A percentile compares a stretch with the other conserved stretches of the same genome.
Evolutionary conservation across 257 asterid genomes (phyloP).

Genomic region (Echium plantagineum): DNA sequence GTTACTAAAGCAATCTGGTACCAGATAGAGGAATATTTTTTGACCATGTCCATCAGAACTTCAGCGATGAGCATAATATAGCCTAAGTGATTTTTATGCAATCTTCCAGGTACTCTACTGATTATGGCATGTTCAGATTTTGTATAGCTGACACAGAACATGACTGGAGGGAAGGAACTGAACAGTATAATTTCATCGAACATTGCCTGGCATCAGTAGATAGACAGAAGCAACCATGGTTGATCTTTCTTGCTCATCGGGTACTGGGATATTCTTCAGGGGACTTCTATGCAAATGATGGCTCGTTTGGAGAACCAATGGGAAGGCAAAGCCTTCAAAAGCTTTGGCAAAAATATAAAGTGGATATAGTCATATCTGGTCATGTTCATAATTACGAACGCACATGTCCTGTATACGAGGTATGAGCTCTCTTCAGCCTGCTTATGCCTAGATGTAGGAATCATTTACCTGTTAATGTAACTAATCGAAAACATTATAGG

Average conservation of each 20-base stretch:
- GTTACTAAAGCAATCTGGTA: not conserved
- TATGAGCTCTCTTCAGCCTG: constrained; percentile 8
- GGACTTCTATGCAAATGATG: constrained; percentile 35
- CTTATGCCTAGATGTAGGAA: not conserved
- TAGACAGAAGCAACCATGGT: constrained; percentile 80
- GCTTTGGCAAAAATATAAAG: constrained; percentile 87
- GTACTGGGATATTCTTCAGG: constrained; percentile 74
- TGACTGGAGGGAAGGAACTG: constrained; percentile 81
- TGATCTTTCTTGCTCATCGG: constrained; percentile 69
- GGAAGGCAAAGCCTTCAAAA: constrained; percentile 72
- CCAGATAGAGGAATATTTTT: not conserved
- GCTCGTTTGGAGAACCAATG: constrained; percentile 82
- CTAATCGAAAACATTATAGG: not conserved
- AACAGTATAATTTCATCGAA: constrained; percentile 72
- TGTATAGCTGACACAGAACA: constrained; percentile 82
- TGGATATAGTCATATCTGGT: constrained; percentile 68
- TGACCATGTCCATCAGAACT: not conserved
- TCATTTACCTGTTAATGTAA: not conserved
- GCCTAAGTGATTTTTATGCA: not conserved
- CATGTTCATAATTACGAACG: constrained; percentile 71
- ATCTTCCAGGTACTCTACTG: constrained; percentile 55
- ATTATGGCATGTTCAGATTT: constrained; percentile 87
- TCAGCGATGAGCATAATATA: not conserved
- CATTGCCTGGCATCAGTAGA: constrained; percentile 68
- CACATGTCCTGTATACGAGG: constrained; percentile 77